A percentile compares a stretch with the other conserved stretches of the same genome.
Evolutionary conservation across 768 basidiomycete species (phyloP).

Genomic region (Trichaptum fuscoviolaceum): DNA sequence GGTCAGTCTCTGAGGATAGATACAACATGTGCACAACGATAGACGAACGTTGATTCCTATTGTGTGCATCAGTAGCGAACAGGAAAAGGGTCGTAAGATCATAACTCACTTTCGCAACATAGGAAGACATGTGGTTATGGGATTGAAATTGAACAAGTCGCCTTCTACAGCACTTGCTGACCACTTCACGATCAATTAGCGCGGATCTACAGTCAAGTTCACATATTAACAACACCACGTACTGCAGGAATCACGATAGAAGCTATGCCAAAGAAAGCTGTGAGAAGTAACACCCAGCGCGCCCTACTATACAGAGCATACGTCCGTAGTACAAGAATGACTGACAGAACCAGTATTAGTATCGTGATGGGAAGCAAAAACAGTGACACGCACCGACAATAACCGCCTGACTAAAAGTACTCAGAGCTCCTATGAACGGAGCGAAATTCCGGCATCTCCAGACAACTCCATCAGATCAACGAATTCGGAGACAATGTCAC

Average conservation of each 20-base stretch:
- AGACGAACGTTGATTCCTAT: not conserved
- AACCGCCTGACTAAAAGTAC: not conserved
- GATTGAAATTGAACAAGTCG: not conserved
- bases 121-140: not conserved
- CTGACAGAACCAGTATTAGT: not conserved
- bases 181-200: not conserved
- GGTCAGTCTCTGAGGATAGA: not conserved
- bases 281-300: not conserved
- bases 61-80: not conserved
- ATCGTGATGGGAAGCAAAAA: not conserved
- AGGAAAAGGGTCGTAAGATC: not conserved
- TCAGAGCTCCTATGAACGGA: not conserved
- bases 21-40: not conserved
- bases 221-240: not conserved
- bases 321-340: not conserved
- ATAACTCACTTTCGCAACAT: not conserved
- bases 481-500: not conserved
- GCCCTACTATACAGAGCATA: not conserved
- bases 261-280: not conserved
- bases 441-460: constrained; percentile 1
- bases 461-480: not conserved
- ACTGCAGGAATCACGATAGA: not conserved
- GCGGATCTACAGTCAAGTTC: not conserved
- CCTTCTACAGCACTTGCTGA: not conserved
- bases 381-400: constrained; percentile 1